Conservation (phyloP, 495 filamentous ascomycete species). For the Neurospora sp. region DNA sequence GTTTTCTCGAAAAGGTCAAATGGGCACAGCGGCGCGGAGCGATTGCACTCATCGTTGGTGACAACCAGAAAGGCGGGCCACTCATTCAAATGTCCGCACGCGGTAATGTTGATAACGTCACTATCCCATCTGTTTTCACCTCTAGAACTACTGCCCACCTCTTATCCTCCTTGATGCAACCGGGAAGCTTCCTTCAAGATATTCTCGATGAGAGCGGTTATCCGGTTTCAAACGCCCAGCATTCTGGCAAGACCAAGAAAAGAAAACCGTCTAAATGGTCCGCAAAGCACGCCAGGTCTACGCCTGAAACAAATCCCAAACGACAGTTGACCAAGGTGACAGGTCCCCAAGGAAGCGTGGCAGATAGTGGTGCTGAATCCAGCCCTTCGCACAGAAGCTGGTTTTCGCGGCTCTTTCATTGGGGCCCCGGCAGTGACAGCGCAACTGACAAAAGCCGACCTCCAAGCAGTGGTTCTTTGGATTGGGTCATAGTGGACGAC, state of each 20-base stretch:
- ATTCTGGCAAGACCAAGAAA: slow-evolving; percentile 34
- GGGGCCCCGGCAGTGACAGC: slow-evolving; percentile 29
- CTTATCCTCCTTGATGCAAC: slow-evolving; percentile 77
- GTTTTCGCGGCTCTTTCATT: slow-evolving; percentile 45
- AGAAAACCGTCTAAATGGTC: slow-evolving; percentile 23
- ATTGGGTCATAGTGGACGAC: slow-evolving; percentile 64
- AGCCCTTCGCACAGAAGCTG: slow-evolving; percentile 26
- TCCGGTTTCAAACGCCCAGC: slow-evolving; percentile 36
- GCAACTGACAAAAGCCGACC: slow-evolving; percentile 53
- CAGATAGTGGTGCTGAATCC: slow-evolving; percentile 1
- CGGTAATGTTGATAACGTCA: slow-evolving; percentile 88
- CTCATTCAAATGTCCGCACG: slow-evolving; percentile 95
- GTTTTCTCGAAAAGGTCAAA: slow-evolving; percentile 92
- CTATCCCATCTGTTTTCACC: slow-evolving; percentile 89
- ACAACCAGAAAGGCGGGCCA: slow-evolving; percentile 76
- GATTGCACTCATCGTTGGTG: slow-evolving; percentile 84
- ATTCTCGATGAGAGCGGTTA: slow-evolving; percentile 44
- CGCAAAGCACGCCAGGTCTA: slow-evolving; percentile 8
- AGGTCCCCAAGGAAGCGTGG: slow-evolving; percentile 4
- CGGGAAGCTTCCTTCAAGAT: slow-evolving; percentile 49
- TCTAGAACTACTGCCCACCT: slow-evolving; percentile 91
- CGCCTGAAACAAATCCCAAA: slow-evolving; percentile 8
- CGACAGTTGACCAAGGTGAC: slow-evolving; percentile 2
- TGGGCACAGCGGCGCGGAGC: slow-evolving; percentile 91
- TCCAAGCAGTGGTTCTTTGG: slow-evolving; percentile 72